These are phyloP conservation scores for Podospora comata DNA, from an alignment of 495 filamentous ascomycete species.

Conservation along the genomic window DNA sequence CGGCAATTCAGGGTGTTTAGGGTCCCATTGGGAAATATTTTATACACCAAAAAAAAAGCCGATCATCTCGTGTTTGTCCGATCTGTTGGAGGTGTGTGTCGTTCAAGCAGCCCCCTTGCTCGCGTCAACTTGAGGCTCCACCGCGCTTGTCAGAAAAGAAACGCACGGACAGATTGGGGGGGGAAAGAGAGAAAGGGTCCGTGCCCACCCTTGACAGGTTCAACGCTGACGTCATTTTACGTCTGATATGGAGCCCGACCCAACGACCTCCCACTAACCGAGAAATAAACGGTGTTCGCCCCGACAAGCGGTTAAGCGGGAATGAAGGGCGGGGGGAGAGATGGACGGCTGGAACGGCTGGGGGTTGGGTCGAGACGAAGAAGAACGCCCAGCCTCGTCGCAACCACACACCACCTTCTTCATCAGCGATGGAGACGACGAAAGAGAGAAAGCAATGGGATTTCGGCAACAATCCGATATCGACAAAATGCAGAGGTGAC, in stretches of 20 bases:
- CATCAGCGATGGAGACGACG: too few species aligned
- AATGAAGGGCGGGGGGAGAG: background rate
- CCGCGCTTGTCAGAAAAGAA: background rate
- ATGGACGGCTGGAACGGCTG: too few species aligned
- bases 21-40: background rate
- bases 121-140: background rate
- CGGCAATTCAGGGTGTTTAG: background rate
- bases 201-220: background rate
- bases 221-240: background rate
- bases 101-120: background rate
- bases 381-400: background rate
- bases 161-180: background rate
- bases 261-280: background rate
- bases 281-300: background rate
- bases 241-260: background rate
- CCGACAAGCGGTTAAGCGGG: background rate
- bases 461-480: slow-evolving; percentile 7
- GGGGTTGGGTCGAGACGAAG: background rate
- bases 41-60: background rate
- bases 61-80: slow-evolving; percentile 1
- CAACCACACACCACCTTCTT: background rate
- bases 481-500: background rate
- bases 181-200: background rate
- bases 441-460: background rate
- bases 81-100: background rate